Base-by-base conservation (phyloP, 176 grass and related monocot species). In the Typha latifolia region DNA sequence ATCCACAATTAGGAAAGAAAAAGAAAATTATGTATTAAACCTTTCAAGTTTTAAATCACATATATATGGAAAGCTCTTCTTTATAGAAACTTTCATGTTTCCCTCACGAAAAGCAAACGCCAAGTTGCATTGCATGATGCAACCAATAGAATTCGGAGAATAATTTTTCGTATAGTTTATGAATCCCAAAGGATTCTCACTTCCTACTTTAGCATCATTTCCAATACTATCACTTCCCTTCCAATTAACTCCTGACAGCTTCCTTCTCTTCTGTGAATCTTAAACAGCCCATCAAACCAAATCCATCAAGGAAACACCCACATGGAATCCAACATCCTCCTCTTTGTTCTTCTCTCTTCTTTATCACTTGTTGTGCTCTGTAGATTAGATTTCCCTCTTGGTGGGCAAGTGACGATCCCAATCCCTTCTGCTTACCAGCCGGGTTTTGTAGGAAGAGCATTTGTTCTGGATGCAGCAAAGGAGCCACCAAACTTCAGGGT, bases 391-490 rank as follows among this genome's bases (percentile, higher is more conserved):
- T 78, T 83, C 62, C 56, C 61, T 3, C 24, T 62, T 19, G 74
- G 81, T 32, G 62, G 63, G 62, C 74, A 63, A 31, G 74, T 78
- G 18, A 67, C 70, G 51, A 19, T 84, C 31, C 43, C 55, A 15
- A 23, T 84, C 57, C 71, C 82, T 18, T 59, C 69, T 14, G 29
- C 8, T 16, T 84, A 70, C 47, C 49, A 75, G 31, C 12, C 63
- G 12, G 76, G 20, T 62, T 84, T 84, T 73, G 57, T 55, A 20
- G 82, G 66, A 31, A 62, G 76, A 62, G 82, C 82, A 19, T 49
- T 64, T 31, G 24, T 84, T 5, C 49, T 84, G 31, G 15, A 59
- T 21, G 62, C 76, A 2, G 2, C n/a, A 62, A 47, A 23, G 19
- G 18, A 48, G n/a, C 63, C 59, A 52, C 66, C 82, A 19, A 63